Conservation (phyloP, 2,329 filamentous ascomycete species). For the Talaromyces funiculosus region DNA sequence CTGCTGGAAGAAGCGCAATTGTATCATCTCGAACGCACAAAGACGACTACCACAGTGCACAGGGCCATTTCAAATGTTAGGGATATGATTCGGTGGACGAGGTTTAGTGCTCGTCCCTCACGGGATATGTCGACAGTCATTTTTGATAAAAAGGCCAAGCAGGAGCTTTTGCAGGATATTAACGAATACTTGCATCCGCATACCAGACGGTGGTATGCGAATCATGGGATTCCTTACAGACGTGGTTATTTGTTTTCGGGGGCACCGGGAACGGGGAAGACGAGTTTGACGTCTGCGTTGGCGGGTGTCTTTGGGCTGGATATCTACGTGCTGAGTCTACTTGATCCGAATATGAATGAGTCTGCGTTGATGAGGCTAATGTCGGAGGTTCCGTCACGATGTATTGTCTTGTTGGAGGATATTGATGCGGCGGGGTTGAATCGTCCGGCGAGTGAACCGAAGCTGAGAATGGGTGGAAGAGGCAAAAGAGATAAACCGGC, state of each 20-base stretch:
- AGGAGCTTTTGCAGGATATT: slow-evolving; percentile 62
- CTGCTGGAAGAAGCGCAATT: slow-evolving; percentile 47
- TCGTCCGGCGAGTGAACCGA: slow-evolving; percentile 22
- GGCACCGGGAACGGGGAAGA: slow-evolving; percentile 71
- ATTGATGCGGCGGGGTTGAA: slow-evolving; percentile 61
- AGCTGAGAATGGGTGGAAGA: background rate
- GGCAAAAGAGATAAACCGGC: slow-evolving; percentile 9
- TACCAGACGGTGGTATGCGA: slow-evolving; percentile 64
- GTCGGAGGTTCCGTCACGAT: slow-evolving; percentile 55
- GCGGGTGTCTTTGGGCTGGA: slow-evolving; percentile 62
- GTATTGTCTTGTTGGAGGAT: slow-evolving; percentile 63
- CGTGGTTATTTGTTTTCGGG: slow-evolving; percentile 74
- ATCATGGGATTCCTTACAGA: slow-evolving; percentile 68
- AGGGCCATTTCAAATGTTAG: slow-evolving; percentile 42
- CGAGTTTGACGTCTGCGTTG: slow-evolving; percentile 60
- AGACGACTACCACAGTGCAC: slow-evolving; percentile 52
- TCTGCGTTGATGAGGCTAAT: slow-evolving; percentile 57
- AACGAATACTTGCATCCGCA: slow-evolving; percentile 70
- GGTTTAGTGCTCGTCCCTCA: slow-evolving; percentile 58
- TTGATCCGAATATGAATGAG: slow-evolving; percentile 57
- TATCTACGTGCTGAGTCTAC: slow-evolving; percentile 59
- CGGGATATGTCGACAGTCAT: slow-evolving; percentile 72
- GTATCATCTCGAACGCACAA: slow-evolving; percentile 38
- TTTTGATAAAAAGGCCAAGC: slow-evolving; percentile 62
- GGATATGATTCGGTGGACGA: slow-evolving; percentile 47